Conservation (phyloP, 2,329 filamentous ascomycete genomes). For the Neopestalotiopsis sp. region DNA sequence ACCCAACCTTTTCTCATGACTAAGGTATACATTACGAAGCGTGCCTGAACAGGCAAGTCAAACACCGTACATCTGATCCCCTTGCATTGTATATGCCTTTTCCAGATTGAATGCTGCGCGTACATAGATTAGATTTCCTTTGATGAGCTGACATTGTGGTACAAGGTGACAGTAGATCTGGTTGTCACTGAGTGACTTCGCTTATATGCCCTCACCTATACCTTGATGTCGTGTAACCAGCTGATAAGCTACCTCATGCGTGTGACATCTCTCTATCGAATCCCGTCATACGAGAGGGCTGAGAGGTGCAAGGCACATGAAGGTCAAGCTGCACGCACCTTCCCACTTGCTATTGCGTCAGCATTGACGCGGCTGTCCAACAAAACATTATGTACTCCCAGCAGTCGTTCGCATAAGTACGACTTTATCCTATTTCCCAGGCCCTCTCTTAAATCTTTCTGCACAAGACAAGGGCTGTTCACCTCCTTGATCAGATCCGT, state of each 20-base stretch:
- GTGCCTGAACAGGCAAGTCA: conserved; percentile 3
- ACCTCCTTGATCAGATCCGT: not conserved
- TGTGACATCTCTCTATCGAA: not conserved
- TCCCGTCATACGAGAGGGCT: not conserved
- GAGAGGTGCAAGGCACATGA: not conserved
- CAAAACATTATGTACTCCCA: not conserved
- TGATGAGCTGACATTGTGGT: not conserved
- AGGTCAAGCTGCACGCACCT: not conserved
- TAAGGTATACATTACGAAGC: not conserved
- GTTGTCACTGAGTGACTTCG: not conserved
- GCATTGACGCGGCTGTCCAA: conserved; percentile 7
- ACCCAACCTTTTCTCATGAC: not conserved
- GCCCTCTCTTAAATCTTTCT: not conserved
- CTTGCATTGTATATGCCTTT: conserved; percentile 1
- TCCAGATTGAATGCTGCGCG: not conserved
- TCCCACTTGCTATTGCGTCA: conserved; percentile 8
- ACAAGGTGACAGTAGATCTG: not conserved
- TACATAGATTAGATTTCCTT: conserved; percentile 12
- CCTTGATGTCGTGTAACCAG: not conserved
- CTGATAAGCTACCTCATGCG: not conserved
- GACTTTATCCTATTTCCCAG: not conserved
- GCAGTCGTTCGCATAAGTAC: not conserved
- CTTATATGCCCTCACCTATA: conserved; percentile 2
- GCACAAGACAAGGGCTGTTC: not conserved
- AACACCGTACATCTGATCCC: not conserved